Evolutionary conservation across 805 yeast genomes (phyloP).

Genomic region (Cyberlindnera samutprakarnensis): DNA sequence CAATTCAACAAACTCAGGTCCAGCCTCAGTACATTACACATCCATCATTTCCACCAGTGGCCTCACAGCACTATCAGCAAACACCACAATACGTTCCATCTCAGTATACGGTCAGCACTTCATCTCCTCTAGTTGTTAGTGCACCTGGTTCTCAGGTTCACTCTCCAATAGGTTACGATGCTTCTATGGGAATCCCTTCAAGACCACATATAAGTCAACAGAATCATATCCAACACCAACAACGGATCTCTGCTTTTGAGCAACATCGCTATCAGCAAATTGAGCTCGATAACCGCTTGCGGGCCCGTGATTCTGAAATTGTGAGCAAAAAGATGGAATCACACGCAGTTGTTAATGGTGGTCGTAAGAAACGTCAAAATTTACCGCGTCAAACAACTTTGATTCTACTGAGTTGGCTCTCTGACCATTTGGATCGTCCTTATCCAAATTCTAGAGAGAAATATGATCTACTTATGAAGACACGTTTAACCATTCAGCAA

Average conservation of each 20-base stretch:
- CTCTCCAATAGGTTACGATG: constrained; percentile 5
- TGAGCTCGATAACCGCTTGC: constrained; percentile 1
- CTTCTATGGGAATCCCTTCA: no score
- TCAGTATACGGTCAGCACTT: neutral
- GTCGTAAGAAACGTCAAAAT: constrained; percentile 51
- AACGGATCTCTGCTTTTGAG: neutral
- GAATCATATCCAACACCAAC: neutral
- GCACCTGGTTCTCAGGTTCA: constrained; percentile 14
- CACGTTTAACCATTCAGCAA: constrained; percentile 77
- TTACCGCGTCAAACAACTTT: constrained; percentile 73
- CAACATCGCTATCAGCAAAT: constrained; percentile 1
- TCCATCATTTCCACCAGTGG: no score
- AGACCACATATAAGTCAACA: no score
- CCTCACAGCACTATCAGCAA: no score
- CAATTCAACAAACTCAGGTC: no score
- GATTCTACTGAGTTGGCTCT: constrained; percentile 63
- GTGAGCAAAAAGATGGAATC: neutral
- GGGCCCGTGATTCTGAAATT: neutral
- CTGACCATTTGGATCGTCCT: constrained; percentile 69
- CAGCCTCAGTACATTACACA: no score
- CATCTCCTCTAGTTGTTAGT: constrained; percentile 1
- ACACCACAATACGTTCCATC: no score
- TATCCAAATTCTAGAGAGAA: constrained; percentile 80
- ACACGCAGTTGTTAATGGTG: no score
- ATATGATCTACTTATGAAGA: constrained; percentile 55